These are phyloP conservation scores for Penicillium odoratum DNA, from an alignment of 495 filamentous ascomycete genomes.

Conservation along the genomic window DNA sequence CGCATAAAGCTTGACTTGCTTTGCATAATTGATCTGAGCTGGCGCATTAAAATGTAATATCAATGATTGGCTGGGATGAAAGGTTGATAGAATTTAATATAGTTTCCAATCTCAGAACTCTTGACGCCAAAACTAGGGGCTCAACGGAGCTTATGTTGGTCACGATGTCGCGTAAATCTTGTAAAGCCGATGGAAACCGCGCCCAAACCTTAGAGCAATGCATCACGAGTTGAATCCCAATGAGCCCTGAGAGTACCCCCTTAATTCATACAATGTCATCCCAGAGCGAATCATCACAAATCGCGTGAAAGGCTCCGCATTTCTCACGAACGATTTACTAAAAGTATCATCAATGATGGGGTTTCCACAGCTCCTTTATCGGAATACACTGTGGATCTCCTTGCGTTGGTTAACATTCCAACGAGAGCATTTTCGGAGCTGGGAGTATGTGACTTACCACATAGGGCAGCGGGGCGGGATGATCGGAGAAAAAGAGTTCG, in stretches of 20 bases:
- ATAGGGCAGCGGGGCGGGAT: constrained; percentile 12
- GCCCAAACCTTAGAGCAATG: not conserved
- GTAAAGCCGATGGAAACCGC: not conserved
- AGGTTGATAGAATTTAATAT: not conserved
- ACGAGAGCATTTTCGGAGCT: constrained; percentile 26
- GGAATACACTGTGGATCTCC: constrained; percentile 3
- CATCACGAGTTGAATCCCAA: not conserved
- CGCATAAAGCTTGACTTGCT: not conserved
- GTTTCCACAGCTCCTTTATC: not conserved
- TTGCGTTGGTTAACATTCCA: constrained; percentile 27
- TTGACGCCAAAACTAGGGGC: not conserved
- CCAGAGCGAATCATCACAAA: not conserved
- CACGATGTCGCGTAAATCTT: not conserved
- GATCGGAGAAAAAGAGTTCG: constrained; percentile 15
- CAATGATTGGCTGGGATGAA: too few species aligned
- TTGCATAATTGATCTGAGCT: not conserved
- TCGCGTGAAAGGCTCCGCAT: not conserved
- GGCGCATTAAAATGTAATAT: not conserved
- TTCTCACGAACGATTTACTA: constrained; percentile 4
- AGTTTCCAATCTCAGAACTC: not conserved
- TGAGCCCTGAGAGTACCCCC: not conserved
- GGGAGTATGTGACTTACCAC: constrained; percentile 25
- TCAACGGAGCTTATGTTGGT: not conserved
- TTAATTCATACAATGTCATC: not conserved
- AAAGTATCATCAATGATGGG: constrained; percentile 3